Percentiles rank a stretch among this genome's conserved stretches.
These are phyloP conservation scores for Cyclotella atomus DNA, from an alignment of 108 stramenopile species.

Conservation along the genomic window DNA sequence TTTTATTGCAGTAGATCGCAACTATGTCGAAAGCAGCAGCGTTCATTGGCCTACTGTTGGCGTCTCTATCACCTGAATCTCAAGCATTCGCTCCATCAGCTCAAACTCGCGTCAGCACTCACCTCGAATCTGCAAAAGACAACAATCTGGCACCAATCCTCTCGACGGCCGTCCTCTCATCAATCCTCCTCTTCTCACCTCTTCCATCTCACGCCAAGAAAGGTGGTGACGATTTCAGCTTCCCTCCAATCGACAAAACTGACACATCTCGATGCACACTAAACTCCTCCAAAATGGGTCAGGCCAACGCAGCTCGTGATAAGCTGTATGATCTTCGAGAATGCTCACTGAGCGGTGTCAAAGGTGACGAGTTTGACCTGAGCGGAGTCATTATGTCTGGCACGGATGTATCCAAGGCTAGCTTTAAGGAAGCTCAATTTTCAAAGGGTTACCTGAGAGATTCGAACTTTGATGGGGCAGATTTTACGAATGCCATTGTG, in stretches of 20 bases:
- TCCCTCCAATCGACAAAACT: conserved; percentile 86
- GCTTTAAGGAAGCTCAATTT: conserved; percentile 89
- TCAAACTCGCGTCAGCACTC: neutral
- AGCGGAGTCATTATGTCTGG: conserved; percentile 89
- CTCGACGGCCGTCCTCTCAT: conserved; percentile 15
- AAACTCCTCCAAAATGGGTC: conserved; percentile 87
- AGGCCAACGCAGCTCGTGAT: conserved; percentile 96
- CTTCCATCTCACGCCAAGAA: conserved; percentile 62
- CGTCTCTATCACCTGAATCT: conserved; percentile 8
- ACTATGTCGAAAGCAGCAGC: conserved; percentile 31
- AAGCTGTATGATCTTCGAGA: conserved; percentile 93
- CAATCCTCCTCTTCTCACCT: conserved; percentile 38
- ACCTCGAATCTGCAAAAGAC: neutral
- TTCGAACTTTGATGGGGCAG: conserved; percentile 89
- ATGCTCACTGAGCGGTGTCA: conserved; percentile 69
- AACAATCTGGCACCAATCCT: conserved; percentile 15
- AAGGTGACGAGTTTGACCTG: conserved; percentile 78
- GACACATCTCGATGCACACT: conserved; percentile 85
- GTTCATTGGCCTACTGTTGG: conserved; percentile 17
- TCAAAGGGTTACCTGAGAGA: conserved; percentile 88
- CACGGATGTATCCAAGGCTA: conserved; percentile 85
- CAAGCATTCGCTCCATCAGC: conserved; percentile 2
- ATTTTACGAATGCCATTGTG: conserved; percentile 96
- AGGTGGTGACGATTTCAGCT: conserved; percentile 88
- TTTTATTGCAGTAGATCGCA: no score